A percentile compares a stretch with the other conserved stretches of the same genome.
phyloP scores from a whole-genome alignment of 2,329 filamentous ascomycete species.

The Scortechinia acanthostroma region DNA sequence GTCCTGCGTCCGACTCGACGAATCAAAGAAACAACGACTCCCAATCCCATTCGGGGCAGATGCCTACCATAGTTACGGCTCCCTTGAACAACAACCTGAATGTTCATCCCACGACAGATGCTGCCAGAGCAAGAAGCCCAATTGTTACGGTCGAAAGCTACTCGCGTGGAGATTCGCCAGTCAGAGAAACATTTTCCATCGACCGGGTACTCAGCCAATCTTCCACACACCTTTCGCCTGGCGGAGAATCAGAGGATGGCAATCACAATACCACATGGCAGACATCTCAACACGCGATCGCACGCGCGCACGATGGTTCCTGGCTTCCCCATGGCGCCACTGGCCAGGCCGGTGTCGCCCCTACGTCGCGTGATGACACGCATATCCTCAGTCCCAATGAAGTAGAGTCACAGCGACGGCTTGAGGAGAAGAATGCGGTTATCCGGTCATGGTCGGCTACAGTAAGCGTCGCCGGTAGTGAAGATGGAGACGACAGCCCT shows the following conservation, averaged over 20 bases:
- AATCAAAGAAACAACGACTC: background rate
- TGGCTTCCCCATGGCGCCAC: slow-evolving; percentile 16
- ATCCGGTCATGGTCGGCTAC: slow-evolving; percentile 40
- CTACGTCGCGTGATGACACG: slow-evolving; percentile 28
- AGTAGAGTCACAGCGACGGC: slow-evolving; percentile 26
- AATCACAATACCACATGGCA: too few species aligned
- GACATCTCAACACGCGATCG: background rate
- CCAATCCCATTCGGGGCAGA: background rate
- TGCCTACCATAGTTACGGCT: background rate
- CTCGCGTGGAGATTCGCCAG: slow-evolving; percentile 30
- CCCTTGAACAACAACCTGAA: slow-evolving; percentile 8
- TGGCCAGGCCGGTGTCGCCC: slow-evolving; percentile 37
- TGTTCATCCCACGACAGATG: slow-evolving; percentile 9
- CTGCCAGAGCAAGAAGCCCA: slow-evolving; percentile 24
- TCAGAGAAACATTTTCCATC: too few species aligned
- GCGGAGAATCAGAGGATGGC: slow-evolving; percentile 9
- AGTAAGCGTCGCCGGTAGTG: slow-evolving; percentile 16
- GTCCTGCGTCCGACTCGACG: slow-evolving; percentile 13
- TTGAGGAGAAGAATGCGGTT: slow-evolving; percentile 35
- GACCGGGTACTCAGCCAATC: slow-evolving; percentile 19
- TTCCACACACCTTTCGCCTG: slow-evolving; percentile 22
- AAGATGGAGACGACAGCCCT: slow-evolving; percentile 6
- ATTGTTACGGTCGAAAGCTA: slow-evolving; percentile 31
- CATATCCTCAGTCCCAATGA: slow-evolving; percentile 42
- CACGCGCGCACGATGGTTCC: background rate